These are phyloP conservation scores for Herpotrichia juniperi DNA, from an alignment of 2,329 filamentous ascomycete genomes.

Conservation along the genomic window DNA sequence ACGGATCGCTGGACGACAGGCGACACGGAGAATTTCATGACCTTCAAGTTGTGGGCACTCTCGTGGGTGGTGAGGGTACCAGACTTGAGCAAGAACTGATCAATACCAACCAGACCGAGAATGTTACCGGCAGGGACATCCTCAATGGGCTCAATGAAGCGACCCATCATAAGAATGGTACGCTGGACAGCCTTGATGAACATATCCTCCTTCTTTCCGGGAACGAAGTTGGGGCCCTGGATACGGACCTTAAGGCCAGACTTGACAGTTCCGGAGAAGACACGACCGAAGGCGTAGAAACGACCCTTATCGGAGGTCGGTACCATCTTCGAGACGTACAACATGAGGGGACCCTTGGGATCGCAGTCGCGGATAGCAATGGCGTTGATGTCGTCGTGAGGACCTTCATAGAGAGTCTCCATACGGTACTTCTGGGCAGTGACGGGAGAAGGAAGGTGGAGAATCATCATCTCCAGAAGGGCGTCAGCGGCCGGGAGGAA, in stretches of 20 bases:
- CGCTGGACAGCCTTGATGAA: constrained; percentile 99
- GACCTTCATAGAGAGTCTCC: constrained; percentile 99
- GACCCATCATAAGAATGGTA: constrained; percentile 99
- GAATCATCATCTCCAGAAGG: constrained; percentile 99
- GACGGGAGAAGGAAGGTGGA: constrained; percentile 94
- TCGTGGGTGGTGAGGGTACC: constrained; percentile 98
- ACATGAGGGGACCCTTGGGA: constrained; percentile 97
- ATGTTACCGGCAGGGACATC: constrained; percentile 99
- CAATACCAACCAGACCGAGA: constrained; percentile 97
- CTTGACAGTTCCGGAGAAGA: constrained; percentile 97
- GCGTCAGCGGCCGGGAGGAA: constrained; percentile 98
- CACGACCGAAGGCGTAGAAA: constrained; percentile 99
- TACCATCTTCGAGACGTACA: constrained; percentile 99
- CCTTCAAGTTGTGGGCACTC: constrained; percentile 99
- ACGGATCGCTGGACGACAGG: constrained; percentile 98
- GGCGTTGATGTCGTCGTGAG: constrained; percentile 86
- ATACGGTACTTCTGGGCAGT: constrained; percentile 97
- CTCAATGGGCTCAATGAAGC: constrained; percentile 98
- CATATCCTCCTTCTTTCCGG: constrained; percentile 98
- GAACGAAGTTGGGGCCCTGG: constrained; percentile 98
- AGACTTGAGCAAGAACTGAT: constrained; percentile 99
- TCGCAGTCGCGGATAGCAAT: constrained; percentile 99
- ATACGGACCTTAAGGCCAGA: constrained; percentile 99
- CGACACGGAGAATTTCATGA: constrained; percentile 99
- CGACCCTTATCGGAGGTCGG: constrained; percentile 99